Evolutionary conservation across 108 stramenopile genomes (phyloP), one percentile per base, ranked within the genome.

Genomic region (Aureococcus anophagefferens): DNA sequence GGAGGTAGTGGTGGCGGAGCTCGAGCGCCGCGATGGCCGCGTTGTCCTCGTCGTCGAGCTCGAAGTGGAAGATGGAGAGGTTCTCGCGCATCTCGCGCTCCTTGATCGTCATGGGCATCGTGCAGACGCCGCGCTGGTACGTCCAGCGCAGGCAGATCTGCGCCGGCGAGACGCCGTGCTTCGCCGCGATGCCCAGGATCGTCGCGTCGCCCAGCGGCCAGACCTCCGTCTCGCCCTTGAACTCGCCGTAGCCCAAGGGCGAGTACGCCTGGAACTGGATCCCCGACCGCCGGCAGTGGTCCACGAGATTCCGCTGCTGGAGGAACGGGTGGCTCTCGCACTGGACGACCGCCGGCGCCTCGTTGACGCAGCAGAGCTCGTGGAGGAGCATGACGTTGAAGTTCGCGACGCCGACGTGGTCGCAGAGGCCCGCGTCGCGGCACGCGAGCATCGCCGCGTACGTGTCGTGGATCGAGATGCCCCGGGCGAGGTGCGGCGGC

Each of bases 391-490:
- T 13, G 35, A 30, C 11, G 45, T 29, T 36, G 28, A 74, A 67
- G 76, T 80, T 80, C 63, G 66, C 59, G n/a, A 73, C 72, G 35
- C 79, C 79, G n/a, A n/a, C n/a, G n/a, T n/a, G n/a, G n/a, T n/a
- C n/a, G n/a, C n/a, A n/a, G n/a, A n/a, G n/a, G n/a, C n/a, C n/a
- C n/a, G n/a, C n/a, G n/a, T n/a, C n/a, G n/a, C n/a, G n/a, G n/a
- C n/a, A n/a, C n/a, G n/a, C n/a, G n/a, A n/a, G n/a, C n/a, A n/a
- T n/a, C n/a, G n/a, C n/a, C n/a, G n/a, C n/a, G n/a, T n/a, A n/a
- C n/a, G n/a, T n/a, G n/a, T n/a, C n/a, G n/a, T n/a, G n/a, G n/a
- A n/a, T n/a, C n/a, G n/a, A n/a, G n/a, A n/a, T n/a, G n/a, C n/a
- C n/a, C n/a, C n/a, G n/a, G n/a, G n/a, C n/a, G n/a, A n/a, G n/a